These are phyloP conservation scores for Ceratobasidium papillatum DNA, from an alignment of 1,284 basidiomycete genomes.

Conservation along the genomic window DNA sequence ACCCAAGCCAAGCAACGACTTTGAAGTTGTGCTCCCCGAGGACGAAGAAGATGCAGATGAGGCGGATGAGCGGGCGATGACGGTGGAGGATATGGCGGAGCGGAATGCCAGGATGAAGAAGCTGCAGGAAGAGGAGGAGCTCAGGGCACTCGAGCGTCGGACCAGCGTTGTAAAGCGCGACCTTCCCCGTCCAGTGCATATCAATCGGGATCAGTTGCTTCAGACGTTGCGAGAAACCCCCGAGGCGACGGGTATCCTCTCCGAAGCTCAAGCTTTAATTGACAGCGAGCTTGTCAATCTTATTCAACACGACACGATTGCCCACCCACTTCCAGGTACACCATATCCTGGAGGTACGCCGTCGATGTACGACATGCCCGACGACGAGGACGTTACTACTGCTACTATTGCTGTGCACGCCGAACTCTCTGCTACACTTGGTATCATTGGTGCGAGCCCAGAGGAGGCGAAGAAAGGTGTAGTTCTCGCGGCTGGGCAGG, in stretches of 20 bases:
- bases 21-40: constrained; percentile 92
- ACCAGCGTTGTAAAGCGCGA: constrained; percentile 83
- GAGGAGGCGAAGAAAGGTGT: constrained; percentile 81
- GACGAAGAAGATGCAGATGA: constrained; percentile 70
- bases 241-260: constrained; percentile 58
- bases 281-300: constrained; percentile 82
- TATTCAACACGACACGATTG: constrained; percentile 88
- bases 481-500: constrained; percentile 65
- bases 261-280: constrained; percentile 70
- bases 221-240: constrained; percentile 58
- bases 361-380: constrained; percentile 78
- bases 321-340: constrained; percentile 90
- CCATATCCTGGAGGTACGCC: constrained; percentile 76
- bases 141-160: constrained; percentile 79
- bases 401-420: constrained; percentile 79
- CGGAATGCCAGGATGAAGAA: constrained; percentile 82
- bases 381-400: constrained; percentile 76
- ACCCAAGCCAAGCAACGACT: constrained; percentile 97
- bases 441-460: constrained; percentile 84
- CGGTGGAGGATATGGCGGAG: constrained; percentile 91
- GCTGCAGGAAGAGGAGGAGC: constrained; percentile 78
- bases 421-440: constrained; percentile 82
- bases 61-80: constrained; percentile 54
- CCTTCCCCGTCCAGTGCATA: constrained; percentile 86
- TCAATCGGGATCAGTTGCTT: constrained; percentile 75